Base-by-base conservation (phyloP, 768 basidiomycete genomes). In the Asterophora parasitica region DNA sequence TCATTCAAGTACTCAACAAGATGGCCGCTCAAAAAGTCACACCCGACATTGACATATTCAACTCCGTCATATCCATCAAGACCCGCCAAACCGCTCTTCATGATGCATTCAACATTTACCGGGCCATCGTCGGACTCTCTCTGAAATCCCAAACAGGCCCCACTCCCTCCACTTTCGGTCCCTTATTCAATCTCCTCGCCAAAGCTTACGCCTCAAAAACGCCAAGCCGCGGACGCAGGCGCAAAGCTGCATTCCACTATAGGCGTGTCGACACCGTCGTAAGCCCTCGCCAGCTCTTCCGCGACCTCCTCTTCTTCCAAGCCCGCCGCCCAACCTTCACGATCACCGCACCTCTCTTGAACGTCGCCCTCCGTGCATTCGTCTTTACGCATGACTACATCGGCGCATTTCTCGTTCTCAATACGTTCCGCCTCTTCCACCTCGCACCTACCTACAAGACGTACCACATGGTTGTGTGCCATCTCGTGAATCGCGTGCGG, bases 321-420 rank as follows among this genome's bases (percentile, higher is more conserved):
- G 43, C 27, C 12, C 51, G 49, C 13, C 4, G 63, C n/a, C 11
- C 33, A 4, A 10, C 64, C 0, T 58, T 67, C 7, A 44, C 64
- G 7, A 38, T 69, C 11, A 64, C 60, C 13, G 61, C 64, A 0
- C 66, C 61, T 27, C 60, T 74, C 1, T 56, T 80, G 31, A 71
- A 71, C 52, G 54, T 67, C 20, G 68, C 70, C 1, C 62, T 82
- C 4, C 69, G 70, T n/a, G 62, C 69, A 0, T 76, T 78, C 52
- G 58, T 81, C 45, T 58, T 57, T 0, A 55, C 61, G 8, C 61
- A 63, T 2, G 81, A 81, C 60, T 81, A 77, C 48, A 59, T 74
- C 9, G 79, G 66, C 1, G 77, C 75, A 1, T 68, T 68, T 51
- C 56, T 74, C 38, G 61, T 62, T 13, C 48, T 81, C 7, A 62